phyloP scores from a whole-genome alignment of 2,329 filamentous ascomycete species.

The Bipolaris zeicola region DNA sequence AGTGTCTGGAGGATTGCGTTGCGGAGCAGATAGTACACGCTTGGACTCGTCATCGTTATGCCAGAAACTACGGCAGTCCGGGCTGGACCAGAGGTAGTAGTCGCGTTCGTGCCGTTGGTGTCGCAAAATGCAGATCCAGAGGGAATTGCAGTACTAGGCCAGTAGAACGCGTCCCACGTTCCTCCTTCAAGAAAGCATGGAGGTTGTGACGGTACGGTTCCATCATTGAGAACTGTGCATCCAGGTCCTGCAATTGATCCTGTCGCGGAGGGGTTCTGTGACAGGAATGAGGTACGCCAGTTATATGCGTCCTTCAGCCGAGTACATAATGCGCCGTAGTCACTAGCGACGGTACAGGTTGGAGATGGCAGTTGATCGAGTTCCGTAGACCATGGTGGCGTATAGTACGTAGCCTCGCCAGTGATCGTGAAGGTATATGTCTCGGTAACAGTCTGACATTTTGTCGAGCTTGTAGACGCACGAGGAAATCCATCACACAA shows the following conservation, averaged over 20 bases:
- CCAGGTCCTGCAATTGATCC: neutral
- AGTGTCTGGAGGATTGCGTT: neutral
- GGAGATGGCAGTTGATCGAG: neutral
- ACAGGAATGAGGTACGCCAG: neutral
- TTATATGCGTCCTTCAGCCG: neutral
- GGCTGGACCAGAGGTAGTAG: neutral
- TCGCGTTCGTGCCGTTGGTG: neutral
- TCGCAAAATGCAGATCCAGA: neutral
- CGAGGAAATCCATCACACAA: neutral
- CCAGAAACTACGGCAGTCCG: neutral
- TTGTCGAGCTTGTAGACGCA: neutral
- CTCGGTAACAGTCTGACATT: neutral
- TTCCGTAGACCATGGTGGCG: neutral
- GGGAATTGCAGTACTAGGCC: neutral
- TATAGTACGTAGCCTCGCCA: neutral
- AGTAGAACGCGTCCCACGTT: neutral
- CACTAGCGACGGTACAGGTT: neutral
- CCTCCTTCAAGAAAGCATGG: neutral
- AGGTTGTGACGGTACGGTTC: neutral
- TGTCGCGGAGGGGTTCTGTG: neutral
- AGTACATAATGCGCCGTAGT: neutral
- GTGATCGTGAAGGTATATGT: neutral
- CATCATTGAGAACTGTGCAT: neutral
- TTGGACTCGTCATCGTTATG: neutral
- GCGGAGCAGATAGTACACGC: neutral